Conservation (phyloP, 495 filamentous ascomycete species). For the Penicillium samsonianum region DNA sequence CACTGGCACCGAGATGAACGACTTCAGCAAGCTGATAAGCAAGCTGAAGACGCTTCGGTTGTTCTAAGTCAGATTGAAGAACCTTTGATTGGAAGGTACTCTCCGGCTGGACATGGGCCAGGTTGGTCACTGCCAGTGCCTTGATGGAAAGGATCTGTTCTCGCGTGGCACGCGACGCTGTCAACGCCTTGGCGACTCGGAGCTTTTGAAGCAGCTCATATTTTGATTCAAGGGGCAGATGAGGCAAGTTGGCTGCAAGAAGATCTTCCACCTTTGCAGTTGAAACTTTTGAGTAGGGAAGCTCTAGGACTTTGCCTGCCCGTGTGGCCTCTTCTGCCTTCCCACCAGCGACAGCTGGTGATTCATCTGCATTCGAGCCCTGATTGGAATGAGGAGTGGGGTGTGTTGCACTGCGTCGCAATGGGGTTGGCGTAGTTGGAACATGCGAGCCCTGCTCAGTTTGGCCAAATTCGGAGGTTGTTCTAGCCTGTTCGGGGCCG, state of each 20-base stretch:
- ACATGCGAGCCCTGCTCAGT: constrained; percentile 30
- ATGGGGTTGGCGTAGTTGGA: constrained; percentile 54
- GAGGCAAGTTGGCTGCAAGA: constrained; percentile 59
- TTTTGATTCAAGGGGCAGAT: constrained; percentile 68
- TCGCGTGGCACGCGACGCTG: constrained; percentile 61
- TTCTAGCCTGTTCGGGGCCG: constrained; percentile 34
- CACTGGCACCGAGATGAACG: constrained; percentile 72
- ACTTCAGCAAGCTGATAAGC: constrained; percentile 90
- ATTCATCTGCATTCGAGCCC: constrained; percentile 55
- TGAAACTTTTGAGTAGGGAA: constrained; percentile 65
- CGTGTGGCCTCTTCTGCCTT: constrained; percentile 43
- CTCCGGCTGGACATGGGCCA: constrained; percentile 86
- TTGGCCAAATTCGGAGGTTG: constrained; percentile 31
- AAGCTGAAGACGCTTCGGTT: constrained; percentile 85
- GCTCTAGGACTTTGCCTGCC: constrained; percentile 65
- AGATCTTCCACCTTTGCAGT: constrained; percentile 66
- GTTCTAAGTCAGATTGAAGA: constrained; percentile 83
- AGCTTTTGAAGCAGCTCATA: constrained; percentile 87
- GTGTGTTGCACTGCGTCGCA: constrained; percentile 51
- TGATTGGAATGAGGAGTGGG: constrained; percentile 55
- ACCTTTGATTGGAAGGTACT: constrained; percentile 78
- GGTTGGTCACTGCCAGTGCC: constrained; percentile 84
- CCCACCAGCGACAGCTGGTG: constrained; percentile 32
- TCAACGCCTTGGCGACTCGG: constrained; percentile 76
- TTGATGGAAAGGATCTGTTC: constrained; percentile 79